Conservation (phyloP, 2,329 filamentous ascomycete species). For the Tolypocladium paradoxum region DNA sequence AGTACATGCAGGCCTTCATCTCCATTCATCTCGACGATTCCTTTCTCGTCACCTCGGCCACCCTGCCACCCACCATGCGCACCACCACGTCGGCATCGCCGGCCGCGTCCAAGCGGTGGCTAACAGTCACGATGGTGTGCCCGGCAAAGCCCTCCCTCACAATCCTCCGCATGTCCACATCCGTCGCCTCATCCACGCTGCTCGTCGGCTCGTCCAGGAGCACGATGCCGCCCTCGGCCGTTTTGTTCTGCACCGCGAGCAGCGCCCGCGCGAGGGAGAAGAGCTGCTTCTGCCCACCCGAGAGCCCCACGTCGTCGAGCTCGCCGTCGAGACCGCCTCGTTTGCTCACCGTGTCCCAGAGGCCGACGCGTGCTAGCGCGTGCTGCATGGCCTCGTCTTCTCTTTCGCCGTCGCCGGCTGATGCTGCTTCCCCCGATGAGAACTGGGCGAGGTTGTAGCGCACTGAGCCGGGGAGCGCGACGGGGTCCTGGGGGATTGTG, state of each 20-base stretch:
- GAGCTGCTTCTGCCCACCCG: conserved; percentile 50
- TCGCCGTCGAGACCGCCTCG: conserved; percentile 14
- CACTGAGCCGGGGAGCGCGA: conserved; percentile 31
- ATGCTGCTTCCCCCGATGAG: conserved; percentile 6
- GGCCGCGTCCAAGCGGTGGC: not conserved
- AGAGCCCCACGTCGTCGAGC: conserved; percentile 35
- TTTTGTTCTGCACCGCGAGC: conserved; percentile 15
- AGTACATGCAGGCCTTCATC: too few species aligned
- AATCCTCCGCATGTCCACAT: not conserved
- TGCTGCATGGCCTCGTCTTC: not conserved
- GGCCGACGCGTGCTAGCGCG: conserved; percentile 18
- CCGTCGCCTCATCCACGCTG: not conserved
- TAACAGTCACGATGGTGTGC: not conserved
- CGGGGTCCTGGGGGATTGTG: conserved; percentile 38
- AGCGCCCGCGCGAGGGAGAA: conserved; percentile 50
- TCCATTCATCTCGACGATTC: too few species aligned
- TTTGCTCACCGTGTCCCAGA: conserved; percentile 15
- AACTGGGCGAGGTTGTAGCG: conserved; percentile 28
- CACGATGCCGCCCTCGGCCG: not conserved
- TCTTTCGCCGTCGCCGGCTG: conserved; percentile 13
- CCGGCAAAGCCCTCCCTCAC: not conserved
- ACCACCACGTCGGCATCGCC: not conserved
- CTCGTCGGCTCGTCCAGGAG: not conserved
- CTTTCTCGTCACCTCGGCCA: not conserved
- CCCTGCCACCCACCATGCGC: not conserved